Percentiles rank a stretch among this genome's conserved stretches.
Conservation (phyloP, 1,284 basidiomycete genomes). For the Xerocomus minutiporus region DNA sequence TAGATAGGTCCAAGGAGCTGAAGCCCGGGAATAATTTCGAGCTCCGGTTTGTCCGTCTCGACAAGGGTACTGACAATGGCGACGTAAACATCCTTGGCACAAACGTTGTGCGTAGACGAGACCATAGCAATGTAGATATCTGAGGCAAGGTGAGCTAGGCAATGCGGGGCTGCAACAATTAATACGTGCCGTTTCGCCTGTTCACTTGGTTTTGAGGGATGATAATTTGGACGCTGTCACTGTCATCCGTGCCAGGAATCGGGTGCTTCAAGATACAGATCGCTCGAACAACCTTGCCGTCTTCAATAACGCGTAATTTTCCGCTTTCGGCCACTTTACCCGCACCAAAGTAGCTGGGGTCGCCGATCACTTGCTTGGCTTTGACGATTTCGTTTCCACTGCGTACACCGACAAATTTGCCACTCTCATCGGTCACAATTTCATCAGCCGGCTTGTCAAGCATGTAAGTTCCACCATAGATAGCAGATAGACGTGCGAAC, state of each 20-base stretch:
- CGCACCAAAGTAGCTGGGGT: conserved; percentile 95
- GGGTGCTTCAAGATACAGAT: conserved; percentile 99
- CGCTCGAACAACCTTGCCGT: conserved; percentile 92
- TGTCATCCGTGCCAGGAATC: conserved; percentile 94
- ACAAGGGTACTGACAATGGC: conserved; percentile 99
- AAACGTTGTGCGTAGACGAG: conserved; percentile 95
- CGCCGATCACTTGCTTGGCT: conserved; percentile 97
- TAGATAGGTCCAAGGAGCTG: conserved; percentile 89
- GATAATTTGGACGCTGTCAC: conserved; percentile 95
- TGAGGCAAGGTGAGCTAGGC: conserved; percentile 32
- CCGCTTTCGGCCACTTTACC: conserved; percentile 60
- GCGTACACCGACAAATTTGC: conserved; percentile 92
- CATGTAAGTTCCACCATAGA: conserved; percentile 99
- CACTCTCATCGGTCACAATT: conserved; percentile 81
- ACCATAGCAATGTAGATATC: conserved; percentile 99
- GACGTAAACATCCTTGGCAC: conserved; percentile 90
- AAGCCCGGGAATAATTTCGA: conserved; percentile 89
- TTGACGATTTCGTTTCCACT: conserved; percentile 91
- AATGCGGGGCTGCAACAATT: conserved; percentile 7
- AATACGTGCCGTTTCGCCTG: conserved; percentile 81
- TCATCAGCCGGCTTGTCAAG: conserved; percentile 94
- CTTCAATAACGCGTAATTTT: conserved; percentile 85
- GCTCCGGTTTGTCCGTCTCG: conserved; percentile 90
- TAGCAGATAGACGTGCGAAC: conserved; percentile 96
- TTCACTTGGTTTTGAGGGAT: conserved; percentile 98